These are phyloP conservation scores for Pleurostoma richardsiae DNA, from an alignment of 2,329 filamentous ascomycete species.

Conservation along the genomic window DNA sequence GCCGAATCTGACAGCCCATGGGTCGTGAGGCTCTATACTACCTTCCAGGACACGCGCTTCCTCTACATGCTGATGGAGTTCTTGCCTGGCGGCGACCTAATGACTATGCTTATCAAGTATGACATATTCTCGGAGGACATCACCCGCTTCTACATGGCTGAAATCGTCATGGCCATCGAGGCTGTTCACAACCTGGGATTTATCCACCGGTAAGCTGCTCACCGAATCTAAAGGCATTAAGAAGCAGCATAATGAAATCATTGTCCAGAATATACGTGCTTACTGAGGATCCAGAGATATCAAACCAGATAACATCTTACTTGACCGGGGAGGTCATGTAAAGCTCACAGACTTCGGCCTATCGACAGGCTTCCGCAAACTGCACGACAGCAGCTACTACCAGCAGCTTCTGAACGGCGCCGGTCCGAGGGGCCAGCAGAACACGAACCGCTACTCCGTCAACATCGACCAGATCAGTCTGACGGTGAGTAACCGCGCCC, in stretches of 20 bases:
- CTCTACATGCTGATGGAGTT: constrained; percentile 81
- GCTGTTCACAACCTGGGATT: constrained; percentile 76
- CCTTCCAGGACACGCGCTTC: constrained; percentile 72
- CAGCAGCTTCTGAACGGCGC: constrained; percentile 60
- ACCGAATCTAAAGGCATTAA: constrained; percentile 13
- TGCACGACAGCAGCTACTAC: constrained; percentile 75
- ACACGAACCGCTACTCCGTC: constrained; percentile 51
- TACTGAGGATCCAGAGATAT: constrained; percentile 50
- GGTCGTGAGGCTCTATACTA: constrained; percentile 76
- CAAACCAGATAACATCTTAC: constrained; percentile 76
- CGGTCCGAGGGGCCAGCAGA: constrained; percentile 26
- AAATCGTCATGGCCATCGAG: constrained; percentile 75
- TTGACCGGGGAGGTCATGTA: constrained; percentile 73
- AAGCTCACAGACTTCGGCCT: constrained; percentile 79
- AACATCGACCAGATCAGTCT: constrained; percentile 74
- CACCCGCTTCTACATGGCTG: constrained; percentile 79
- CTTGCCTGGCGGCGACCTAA: constrained; percentile 72
- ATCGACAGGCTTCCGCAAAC: constrained; percentile 73
- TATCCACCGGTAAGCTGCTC: constrained; percentile 61
- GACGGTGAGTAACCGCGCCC: constrained; percentile 71
- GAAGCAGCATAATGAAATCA: background rate
- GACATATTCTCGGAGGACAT: constrained; percentile 80
- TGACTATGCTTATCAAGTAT: constrained; percentile 83
- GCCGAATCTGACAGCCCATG: constrained; percentile 76
- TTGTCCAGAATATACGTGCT: background rate